phyloP scores from a whole-genome alignment of 768 basidiomycete genomes.

The Amanita pseudoporphyria region DNA sequence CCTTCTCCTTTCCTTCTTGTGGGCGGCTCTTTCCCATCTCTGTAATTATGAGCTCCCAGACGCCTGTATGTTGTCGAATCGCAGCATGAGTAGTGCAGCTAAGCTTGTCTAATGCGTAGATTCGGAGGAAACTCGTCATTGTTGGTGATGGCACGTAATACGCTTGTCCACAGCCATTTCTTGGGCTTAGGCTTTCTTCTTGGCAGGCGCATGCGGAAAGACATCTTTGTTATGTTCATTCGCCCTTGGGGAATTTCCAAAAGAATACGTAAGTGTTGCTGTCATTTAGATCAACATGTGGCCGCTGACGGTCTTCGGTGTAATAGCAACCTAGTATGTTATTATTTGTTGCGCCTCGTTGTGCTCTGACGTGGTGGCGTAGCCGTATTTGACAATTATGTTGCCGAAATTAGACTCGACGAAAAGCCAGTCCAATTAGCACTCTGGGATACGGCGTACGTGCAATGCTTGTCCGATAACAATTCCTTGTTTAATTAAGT shows the following conservation, averaged over 20 bases:
- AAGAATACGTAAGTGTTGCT: slow-evolving; percentile 74
- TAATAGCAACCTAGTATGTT: slow-evolving; percentile 50
- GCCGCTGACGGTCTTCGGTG: slow-evolving; percentile 10
- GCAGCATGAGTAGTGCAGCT: slow-evolving; percentile 3
- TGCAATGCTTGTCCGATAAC: slow-evolving; percentile 6
- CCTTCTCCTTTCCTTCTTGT: slow-evolving; percentile 5
- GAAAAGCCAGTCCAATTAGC: slow-evolving; percentile 97
- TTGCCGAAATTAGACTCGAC: slow-evolving; percentile 95
- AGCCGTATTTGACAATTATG: slow-evolving; percentile 99
- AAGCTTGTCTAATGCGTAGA: slow-evolving; percentile 34
- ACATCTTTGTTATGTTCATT: slow-evolving; percentile 87
- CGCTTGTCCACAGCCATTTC: slow-evolving; percentile 7
- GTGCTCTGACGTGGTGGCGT: slow-evolving; percentile 3
- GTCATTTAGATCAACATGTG: slow-evolving; percentile 7
- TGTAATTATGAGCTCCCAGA: slow-evolving; percentile 37
- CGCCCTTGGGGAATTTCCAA: slow-evolving; percentile 89
- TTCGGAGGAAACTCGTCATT: slow-evolving; percentile 91
- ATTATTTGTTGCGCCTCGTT: slow-evolving; percentile 9
- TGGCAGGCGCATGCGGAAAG: slow-evolving; percentile 88
- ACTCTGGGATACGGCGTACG: slow-evolving; percentile 96
- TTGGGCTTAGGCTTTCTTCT: slow-evolving; percentile 14
- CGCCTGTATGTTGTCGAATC: slow-evolving; percentile 38
- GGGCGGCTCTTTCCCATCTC: slow-evolving; percentile 1
- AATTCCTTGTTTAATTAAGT: slow-evolving; percentile 6
- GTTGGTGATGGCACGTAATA: slow-evolving; percentile 82